A percentile compares a stretch with the other conserved stretches of the same genome.
Evolutionary conservation across 305 asterid genomes (phyloP).

Genomic region (Lippia alba): DNA sequence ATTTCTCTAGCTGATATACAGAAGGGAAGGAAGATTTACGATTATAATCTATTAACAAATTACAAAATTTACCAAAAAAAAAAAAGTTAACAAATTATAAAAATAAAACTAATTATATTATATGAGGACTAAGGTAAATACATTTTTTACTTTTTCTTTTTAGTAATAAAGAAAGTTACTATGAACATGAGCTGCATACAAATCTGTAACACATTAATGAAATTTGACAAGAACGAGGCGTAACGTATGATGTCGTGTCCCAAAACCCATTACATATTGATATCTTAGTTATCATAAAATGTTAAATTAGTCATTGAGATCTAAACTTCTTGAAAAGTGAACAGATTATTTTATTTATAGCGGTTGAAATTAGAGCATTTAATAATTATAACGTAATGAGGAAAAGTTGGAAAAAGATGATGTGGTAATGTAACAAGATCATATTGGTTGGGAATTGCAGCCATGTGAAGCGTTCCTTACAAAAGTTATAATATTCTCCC

Average conservation of each 20-base stretch:
- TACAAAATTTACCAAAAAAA: too few relatives aligned
- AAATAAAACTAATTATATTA: too few relatives aligned
- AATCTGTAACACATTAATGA: not conserved
- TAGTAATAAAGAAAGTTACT: too few relatives aligned
- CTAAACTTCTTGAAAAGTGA: too few relatives aligned
- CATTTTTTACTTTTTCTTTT: too few relatives aligned
- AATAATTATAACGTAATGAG: not conserved
- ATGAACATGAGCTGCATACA: too few relatives aligned
- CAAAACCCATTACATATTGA: not conserved
- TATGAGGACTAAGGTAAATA: too few relatives aligned
- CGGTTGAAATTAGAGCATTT: not conserved
- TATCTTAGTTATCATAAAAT: not conserved
- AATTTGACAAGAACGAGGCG: not conserved
- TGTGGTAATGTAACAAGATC: not conserved
- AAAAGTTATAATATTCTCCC: not conserved
- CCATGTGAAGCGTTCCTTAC: constrained; percentile 20
- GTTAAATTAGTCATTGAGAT: not conserved
- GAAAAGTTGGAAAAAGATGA: not conserved
- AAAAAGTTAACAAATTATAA: too few relatives aligned
- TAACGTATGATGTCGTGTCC: not conserved
- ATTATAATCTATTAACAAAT: too few relatives aligned
- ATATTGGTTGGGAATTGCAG: constrained; percentile 12
- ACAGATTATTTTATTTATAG: not conserved
- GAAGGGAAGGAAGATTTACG: too few relatives aligned
- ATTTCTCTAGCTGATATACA: too few relatives aligned